Evolutionary conservation across 1,284 basidiomycete genomes (phyloP), one percentile per base, ranked within the genome.

Genomic region (Mycosarcoma mackinlayi): DNA sequence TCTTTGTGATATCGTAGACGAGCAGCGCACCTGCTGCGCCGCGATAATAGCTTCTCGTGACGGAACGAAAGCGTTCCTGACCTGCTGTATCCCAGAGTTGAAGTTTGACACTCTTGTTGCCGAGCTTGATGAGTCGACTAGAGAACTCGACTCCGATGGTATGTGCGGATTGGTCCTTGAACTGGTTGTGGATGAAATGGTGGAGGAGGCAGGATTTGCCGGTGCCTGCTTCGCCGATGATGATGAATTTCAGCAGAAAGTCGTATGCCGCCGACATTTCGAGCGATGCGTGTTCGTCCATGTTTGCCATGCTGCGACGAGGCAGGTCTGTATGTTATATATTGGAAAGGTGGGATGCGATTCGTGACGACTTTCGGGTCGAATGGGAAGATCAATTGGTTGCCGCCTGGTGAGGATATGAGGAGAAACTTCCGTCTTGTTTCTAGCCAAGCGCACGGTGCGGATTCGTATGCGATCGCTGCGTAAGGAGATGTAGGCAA

Each of bases 71-170:
- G 0, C 73, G 45, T 45, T 79, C 77, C 41, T 78, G 78, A 2
- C 76, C 78, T 16, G 78, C 76, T 4, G 76, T 78, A 33, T 78
- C 76, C 76, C 76, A 80, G 30, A 80, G 64, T 45, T 77, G 93
- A 31, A 97, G 86, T 84, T 97, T 97, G 72, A 96, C 93, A 75
- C 90, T 88, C 85, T 93, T 92, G 86, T 94, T 93, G 59, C 92
- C 93, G 41, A 96, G 87, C 76, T 90, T 90, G 50, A 96, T 88
- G 1, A 92, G 92, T 62, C 92, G 86, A 82, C 92, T 93, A 9
- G 92, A 93, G 83, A 96, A 95, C 80, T 95, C 94, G 30, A 96
- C 93, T 11, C 94, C 95, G 66, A 98, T 98, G 13, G 95, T 98
- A 83, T 98, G 95, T 83, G 94, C 91, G 0, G 94, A 94, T 80